Base-by-base conservation (phyloP, 2,329 filamentous ascomycete genomes). In the Coniella lustricola region DNA sequence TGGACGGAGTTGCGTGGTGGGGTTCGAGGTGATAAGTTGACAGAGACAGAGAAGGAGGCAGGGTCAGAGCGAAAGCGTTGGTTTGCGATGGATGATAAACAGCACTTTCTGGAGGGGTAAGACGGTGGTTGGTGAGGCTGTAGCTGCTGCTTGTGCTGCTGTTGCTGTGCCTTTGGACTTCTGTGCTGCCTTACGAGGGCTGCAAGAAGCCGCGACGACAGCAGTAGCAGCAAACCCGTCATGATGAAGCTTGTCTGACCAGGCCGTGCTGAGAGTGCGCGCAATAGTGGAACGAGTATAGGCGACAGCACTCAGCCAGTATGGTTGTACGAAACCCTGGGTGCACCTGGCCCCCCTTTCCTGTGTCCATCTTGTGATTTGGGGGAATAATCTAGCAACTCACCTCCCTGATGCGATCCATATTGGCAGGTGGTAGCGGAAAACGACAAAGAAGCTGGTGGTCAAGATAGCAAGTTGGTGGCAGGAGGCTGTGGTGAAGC, bases 381-480 rank as follows among this genome's bases (percentile, higher is more conserved):
- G 42, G 9, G 17, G 18, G 12, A 7, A 33, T 14, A 9, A 14
- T 21, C 29, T 12, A 38, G 18, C 21, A 29, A 77, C 84, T 76
- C 71, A 90, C 87, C 79, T 90, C 84, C 83, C 88, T 90, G 70
- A 93, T 90, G 72, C 85, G 85, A 71, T 93, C 87, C 87, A 91
- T 91, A 64, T 64, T 77, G 67, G 60, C 53, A 56, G 55, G 46
- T 29, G 22, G 33, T 32, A 45, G 35, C 41, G 34, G 31, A 25
- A 44, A 43, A 45, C 33, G 36, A 36, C 31, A 44, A 36, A 41
- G 20, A 32, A 37, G 17, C 14, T n/a, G 14, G 35, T 29, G 10
- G 5, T 29, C 5, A 10, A 22, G 12, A 31, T 41, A 42, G 20
- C 12, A 46, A 38, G n/a, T 18, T 38, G 17, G 20, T n/a, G 44